These are phyloP conservation scores for Coniochaeta sp. DNA, from an alignment of 2,329 filamentous ascomycete species.

Conservation along the genomic window DNA sequence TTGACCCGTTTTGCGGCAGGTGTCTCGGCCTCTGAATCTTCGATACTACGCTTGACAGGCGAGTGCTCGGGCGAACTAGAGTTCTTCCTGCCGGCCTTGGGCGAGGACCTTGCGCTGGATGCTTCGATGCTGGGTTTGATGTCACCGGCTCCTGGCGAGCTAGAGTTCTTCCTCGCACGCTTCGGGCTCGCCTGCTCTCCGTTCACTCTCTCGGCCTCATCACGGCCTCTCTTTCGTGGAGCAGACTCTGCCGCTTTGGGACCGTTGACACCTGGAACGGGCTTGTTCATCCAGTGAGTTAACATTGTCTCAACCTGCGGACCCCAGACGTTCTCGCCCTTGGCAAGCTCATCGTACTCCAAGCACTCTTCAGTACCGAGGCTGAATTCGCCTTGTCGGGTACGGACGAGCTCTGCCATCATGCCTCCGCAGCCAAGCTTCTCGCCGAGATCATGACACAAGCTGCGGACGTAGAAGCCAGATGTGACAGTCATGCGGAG, in stretches of 20 bases:
- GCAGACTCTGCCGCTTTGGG: background rate
- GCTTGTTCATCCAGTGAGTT: slow-evolving; percentile 18
- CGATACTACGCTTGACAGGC: background rate
- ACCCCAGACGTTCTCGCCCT: slow-evolving; percentile 76
- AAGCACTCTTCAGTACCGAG: slow-evolving; percentile 64
- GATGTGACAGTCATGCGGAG: slow-evolving; percentile 90
- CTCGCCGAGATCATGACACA: slow-evolving; percentile 84
- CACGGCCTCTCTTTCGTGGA: background rate
- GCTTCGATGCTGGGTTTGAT: background rate
- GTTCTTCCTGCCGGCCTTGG: background rate
- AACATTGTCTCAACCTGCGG: slow-evolving; percentile 60
- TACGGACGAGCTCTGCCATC: slow-evolving; percentile 79
- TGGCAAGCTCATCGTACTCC: slow-evolving; percentile 67
- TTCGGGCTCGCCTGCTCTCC: background rate
- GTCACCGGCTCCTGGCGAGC: background rate
- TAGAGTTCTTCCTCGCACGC: slow-evolving; percentile 1
- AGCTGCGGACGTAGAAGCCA: slow-evolving; percentile 91
- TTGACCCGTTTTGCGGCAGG: background rate
- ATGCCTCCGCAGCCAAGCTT: slow-evolving; percentile 74
- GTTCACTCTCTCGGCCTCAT: background rate
- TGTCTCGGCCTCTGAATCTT: background rate
- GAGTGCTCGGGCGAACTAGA: background rate
- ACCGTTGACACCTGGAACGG: background rate
- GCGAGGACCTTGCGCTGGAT: background rate
- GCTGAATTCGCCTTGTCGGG: slow-evolving; percentile 73